Conservation (phyloP, 129 eudicot genomes). For the Heracleum sosnowskyi region DNA sequence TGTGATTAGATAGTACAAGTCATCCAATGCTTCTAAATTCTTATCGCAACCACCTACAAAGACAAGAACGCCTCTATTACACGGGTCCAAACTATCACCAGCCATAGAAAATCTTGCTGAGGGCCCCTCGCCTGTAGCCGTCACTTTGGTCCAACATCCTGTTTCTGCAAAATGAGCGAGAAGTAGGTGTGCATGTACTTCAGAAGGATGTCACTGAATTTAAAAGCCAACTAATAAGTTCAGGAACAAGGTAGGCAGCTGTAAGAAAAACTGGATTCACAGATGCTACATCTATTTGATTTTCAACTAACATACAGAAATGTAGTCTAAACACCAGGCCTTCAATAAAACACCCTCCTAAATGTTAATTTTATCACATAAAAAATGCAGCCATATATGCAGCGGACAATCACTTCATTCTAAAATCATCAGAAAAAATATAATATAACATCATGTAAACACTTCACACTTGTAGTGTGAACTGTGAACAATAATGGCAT, state of each 20-base stretch:
- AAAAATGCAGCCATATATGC: neutral
- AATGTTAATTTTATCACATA: neutral
- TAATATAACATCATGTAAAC: neutral
- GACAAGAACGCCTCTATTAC: slow-evolving; percentile 61
- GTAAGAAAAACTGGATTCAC: neutral
- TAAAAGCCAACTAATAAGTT: neutral
- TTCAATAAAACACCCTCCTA: neutral
- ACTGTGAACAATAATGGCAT: neutral
- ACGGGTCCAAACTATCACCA: slow-evolving; percentile 82
- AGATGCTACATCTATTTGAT: neutral
- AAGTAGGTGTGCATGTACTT: neutral
- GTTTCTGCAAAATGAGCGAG: slow-evolving; percentile 38
- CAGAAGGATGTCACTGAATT: neutral
- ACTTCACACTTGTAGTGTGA: neutral
- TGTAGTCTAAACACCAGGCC: neutral
- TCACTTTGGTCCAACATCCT: slow-evolving; percentile 66
- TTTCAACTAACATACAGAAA: neutral
- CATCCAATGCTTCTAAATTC: slow-evolving; percentile 87
- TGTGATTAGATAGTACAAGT: slow-evolving; percentile 79
- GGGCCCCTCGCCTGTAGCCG: slow-evolving; percentile 70
- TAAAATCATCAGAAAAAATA: neutral
- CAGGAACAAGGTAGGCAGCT: neutral
- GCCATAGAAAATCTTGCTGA: slow-evolving; percentile 98
- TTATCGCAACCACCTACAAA: slow-evolving; percentile 95
- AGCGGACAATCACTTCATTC: neutral